Evolutionary conservation across 2,329 filamentous ascomycete species (phyloP).

Genomic region (Alternaria sp.): DNA sequence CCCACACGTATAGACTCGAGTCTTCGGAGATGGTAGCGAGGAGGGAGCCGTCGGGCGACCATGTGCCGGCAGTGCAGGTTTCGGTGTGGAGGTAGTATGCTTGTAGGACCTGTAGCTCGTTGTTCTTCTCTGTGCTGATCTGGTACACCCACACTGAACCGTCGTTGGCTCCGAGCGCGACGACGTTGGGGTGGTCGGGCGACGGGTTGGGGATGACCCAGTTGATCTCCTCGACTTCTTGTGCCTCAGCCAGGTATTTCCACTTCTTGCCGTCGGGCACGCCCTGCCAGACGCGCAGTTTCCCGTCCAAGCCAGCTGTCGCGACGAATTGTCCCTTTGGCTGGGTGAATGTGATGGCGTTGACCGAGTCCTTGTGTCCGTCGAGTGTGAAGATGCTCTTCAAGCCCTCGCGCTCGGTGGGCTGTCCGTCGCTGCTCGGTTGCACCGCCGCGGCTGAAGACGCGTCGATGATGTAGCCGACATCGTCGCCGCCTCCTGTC

Average conservation of each 20-base stretch:
- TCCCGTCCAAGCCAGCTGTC: slow-evolving; percentile 88
- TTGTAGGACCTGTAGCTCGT: slow-evolving; percentile 80
- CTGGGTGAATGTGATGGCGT: slow-evolving; percentile 81
- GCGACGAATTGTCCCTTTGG: slow-evolving; percentile 83
- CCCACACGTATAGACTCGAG: slow-evolving; percentile 87
- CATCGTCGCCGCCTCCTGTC: slow-evolving; percentile 86
- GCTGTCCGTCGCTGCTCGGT: slow-evolving; percentile 61
- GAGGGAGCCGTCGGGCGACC: slow-evolving; percentile 85
- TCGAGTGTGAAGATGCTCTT: slow-evolving; percentile 75
- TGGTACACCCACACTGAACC: slow-evolving; percentile 96
- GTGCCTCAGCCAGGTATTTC: slow-evolving; percentile 75
- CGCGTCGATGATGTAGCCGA: slow-evolving; percentile 84
- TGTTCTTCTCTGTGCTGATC: slow-evolving; percentile 68
- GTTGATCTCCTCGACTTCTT: slow-evolving; percentile 94
- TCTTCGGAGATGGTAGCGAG: slow-evolving; percentile 91
- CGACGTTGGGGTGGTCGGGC: slow-evolving; percentile 73
- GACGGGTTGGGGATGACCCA: slow-evolving; percentile 83
- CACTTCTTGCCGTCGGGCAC: slow-evolving; percentile 60
- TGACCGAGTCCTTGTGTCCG: slow-evolving; percentile 93
- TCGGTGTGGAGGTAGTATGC: slow-evolving; percentile 90
- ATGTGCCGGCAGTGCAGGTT: slow-evolving; percentile 85
- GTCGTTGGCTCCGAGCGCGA: slow-evolving; percentile 88
- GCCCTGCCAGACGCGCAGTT: slow-evolving; percentile 71
- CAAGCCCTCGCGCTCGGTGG: slow-evolving; percentile 64
- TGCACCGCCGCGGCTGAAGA: slow-evolving; percentile 69